Percentiles rank a stretch among this genome's conserved stretches.
These are phyloP conservation scores for Diaporthe helianthi DNA, from an alignment of 2,329 filamentous ascomycete species.

Conservation along the genomic window DNA sequence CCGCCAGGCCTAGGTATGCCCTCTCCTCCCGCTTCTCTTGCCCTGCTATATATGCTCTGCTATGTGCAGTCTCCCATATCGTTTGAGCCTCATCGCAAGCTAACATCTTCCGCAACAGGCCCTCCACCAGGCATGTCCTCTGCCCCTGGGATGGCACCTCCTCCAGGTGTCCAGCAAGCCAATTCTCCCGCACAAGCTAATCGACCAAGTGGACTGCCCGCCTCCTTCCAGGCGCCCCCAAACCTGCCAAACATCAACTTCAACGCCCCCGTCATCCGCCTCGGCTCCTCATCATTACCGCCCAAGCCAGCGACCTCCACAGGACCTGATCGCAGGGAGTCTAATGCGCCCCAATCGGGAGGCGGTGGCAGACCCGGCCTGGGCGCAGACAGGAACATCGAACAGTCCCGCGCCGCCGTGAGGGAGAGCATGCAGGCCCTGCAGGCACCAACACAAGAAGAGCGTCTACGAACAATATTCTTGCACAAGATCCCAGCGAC, in stretches of 20 bases:
- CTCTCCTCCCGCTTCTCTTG: conserved; percentile 4
- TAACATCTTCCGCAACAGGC: conserved; percentile 52
- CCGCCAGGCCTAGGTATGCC: conserved; percentile 82
- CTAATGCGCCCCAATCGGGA: conserved; percentile 48
- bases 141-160: conserved; percentile 80
- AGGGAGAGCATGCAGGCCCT: conserved; percentile 75
- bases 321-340: conserved; percentile 54
- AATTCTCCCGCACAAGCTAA: conserved; percentile 74
- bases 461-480: conserved; percentile 91
- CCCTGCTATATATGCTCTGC: neutral
- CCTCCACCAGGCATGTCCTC: conserved; percentile 81
- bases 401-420: conserved; percentile 70
- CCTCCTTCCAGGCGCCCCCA: conserved; percentile 84
- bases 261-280: conserved; percentile 92
- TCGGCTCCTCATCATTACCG: conserved; percentile 73
- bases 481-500: conserved; percentile 85
- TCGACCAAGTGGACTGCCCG: conserved; percentile 80
- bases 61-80: neutral
- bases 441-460: conserved; percentile 84
- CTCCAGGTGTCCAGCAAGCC: conserved; percentile 79
- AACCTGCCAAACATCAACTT: conserved; percentile 99
- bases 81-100: conserved; percentile 18
- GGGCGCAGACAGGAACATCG: conserved; percentile 70
- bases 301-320: conserved; percentile 62
- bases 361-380: conserved; percentile 53